A percentile compares a stretch with the other conserved stretches of the same genome.
Conservation (phyloP, 345 rosid genomes). For the Bruguiera sexangula region DNA sequence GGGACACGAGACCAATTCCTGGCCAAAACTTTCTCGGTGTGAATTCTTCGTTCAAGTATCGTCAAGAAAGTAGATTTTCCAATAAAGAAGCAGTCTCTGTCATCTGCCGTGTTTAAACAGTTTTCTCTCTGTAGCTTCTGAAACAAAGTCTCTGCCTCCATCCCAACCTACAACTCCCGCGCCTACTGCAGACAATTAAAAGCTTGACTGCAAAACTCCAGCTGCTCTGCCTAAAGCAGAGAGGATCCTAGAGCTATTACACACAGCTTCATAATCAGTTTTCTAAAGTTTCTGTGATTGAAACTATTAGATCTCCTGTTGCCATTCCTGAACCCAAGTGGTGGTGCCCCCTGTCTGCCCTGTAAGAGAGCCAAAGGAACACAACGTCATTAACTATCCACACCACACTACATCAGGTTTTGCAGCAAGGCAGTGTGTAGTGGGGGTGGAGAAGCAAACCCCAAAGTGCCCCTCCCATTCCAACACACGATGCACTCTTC, state of each 20-base stretch:
- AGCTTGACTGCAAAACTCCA: conserved; percentile 10
- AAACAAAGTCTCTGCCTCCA: conserved; percentile 14
- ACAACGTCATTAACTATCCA: not conserved
- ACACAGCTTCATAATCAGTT: conserved; percentile 24
- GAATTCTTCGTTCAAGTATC: conserved; percentile 39
- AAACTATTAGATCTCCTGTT: conserved; percentile 1
- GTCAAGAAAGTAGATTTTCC: conserved; percentile 43
- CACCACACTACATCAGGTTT: conserved; percentile 23
- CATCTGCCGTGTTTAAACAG: no score
- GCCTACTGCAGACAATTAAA: conserved; percentile 12
- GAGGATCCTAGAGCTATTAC: conserved; percentile 12
- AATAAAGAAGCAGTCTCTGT: conserved; percentile 30
- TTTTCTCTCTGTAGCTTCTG: conserved; percentile 19
- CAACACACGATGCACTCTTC: conserved; percentile 38
- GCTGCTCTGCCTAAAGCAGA: conserved; percentile 25
- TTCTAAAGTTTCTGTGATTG: conserved; percentile 8
- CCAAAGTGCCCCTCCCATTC: conserved; percentile 22
- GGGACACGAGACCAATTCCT: conserved; percentile 40
- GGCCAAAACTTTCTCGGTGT: conserved; percentile 51
- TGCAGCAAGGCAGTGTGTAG: conserved; percentile 24
- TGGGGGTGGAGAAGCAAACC: conserved; percentile 16
- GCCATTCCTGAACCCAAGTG: not conserved
- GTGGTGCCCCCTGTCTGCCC: not conserved
- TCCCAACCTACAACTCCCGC: conserved; percentile 4
- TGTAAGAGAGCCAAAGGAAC: conserved; percentile 2